Evolutionary conservation across 2,329 filamentous ascomycete genomes (phyloP), one percentile per base, ranked within the genome.

Genomic region (Phialophora macrospora): DNA sequence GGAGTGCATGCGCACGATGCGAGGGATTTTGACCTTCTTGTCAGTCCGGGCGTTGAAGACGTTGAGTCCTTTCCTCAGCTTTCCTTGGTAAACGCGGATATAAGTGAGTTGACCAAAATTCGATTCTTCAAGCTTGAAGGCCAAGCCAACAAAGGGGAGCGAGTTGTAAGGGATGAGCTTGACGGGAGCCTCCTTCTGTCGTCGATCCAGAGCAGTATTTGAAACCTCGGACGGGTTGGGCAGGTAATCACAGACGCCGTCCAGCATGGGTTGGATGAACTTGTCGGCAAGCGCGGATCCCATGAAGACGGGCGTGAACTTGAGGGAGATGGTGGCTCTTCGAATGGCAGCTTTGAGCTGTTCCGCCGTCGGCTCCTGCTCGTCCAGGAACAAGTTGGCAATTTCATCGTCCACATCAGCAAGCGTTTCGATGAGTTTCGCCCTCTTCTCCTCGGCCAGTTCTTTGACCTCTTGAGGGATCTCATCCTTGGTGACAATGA

Each of bases 321-420:
- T 95, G 72, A 92, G 84, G 2, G 83, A 82, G 71, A 96, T 92
- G n/a, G 95, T 99, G 0, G 94, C 88, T 67, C 95, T 85, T 72
- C 95, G 90, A 74, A 99, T 95, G 17, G 95, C 95, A 61, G 88
- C 90, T 81, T 94, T 96, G 78, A 99, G 91, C 81, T 99, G 93
- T 58, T 87, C 83, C 17, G 87, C 82, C 2, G 89, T 91, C 1
- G 95, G 95, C 62, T 88, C 89, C 73, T 86, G 80, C 80, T 98
- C 95, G 3, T 97, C 93, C 60, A 99, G 81, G 83, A 93, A 98
- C 59, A 97, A 83, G 79, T 99, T 93, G 24, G 94, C 94, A 66
- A 99, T 98, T 78, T 97, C 93, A 72, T 99, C 95, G 75, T 99
- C 95, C 52, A 98, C 94, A 80, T 99, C 95, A 28, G 95, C 95